A percentile compares a stretch with the other conserved stretches of the same genome.
Evolutionary conservation across 2,329 filamentous ascomycete species (phyloP).

Genomic region (Claviceps capensis): DNA sequence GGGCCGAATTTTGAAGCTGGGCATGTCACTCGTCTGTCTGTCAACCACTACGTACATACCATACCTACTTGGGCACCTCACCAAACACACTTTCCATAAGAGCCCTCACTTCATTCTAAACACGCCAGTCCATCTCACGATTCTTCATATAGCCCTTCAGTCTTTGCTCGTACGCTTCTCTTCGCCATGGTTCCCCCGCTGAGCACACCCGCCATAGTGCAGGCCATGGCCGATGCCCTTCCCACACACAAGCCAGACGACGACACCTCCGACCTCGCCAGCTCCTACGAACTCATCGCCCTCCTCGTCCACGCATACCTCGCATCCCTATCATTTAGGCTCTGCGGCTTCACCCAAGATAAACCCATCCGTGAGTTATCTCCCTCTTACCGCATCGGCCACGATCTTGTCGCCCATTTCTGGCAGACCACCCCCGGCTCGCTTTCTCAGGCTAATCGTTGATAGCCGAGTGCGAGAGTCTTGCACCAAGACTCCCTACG

Average conservation of each 20-base stretch:
- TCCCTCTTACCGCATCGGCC: background rate
- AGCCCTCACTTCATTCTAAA: too few species aligned
- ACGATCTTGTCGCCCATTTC: too few species aligned
- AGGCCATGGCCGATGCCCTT: conserved; percentile 45
- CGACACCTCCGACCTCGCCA: conserved; percentile 49
- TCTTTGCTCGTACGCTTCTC: background rate
- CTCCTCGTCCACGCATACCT: conserved; percentile 77
- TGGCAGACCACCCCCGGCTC: background rate
- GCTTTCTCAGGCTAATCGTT: background rate
- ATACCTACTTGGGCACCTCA: too few species aligned
- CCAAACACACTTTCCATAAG: too few species aligned
- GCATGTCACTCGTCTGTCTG: too few species aligned
- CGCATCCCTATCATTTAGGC: conserved; percentile 62
- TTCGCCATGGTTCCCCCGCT: conserved; percentile 7
- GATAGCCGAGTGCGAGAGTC: conserved; percentile 33
- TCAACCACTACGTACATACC: too few species aligned
- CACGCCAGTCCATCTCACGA: too few species aligned
- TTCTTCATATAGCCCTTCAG: too few species aligned
- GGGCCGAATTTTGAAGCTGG: too few species aligned
- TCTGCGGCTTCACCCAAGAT: conserved; percentile 76
- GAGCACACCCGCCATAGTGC: conserved; percentile 28
- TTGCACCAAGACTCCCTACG: conserved; percentile 51
- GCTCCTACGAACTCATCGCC: conserved; percentile 68
- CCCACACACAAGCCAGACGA: conserved; percentile 39
- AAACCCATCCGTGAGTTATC: conserved; percentile 49